A percentile compares a stretch with the other conserved stretches of the same genome.
Evolutionary conservation across 345 rosid genomes (phyloP).

Genomic region (Aquilaria malaccensis): DNA sequence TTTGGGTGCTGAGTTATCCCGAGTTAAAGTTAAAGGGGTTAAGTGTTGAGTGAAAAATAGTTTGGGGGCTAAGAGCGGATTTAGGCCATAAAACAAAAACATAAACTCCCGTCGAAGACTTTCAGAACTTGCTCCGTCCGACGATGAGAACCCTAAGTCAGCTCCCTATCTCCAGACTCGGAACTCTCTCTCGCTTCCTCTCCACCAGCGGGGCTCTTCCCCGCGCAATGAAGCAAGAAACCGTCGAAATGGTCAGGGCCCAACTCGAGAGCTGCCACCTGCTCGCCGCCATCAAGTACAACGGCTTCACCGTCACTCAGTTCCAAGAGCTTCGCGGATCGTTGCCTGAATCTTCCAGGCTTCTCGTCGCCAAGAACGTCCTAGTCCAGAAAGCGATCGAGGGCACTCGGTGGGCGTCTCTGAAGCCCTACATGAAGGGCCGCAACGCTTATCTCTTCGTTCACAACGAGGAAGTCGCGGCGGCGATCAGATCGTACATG

Average conservation of each 20-base stretch:
- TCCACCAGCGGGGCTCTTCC: constrained; percentile 68
- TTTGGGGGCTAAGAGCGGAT: too few species aligned
- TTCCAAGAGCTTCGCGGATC: constrained; percentile 69
- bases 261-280: constrained; percentile 78
- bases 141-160: constrained; percentile 19
- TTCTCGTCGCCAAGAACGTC: constrained; percentile 82
- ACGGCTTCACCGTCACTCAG: constrained; percentile 78
- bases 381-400: constrained; percentile 81
- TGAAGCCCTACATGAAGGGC: constrained; percentile 92
- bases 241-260: constrained; percentile 66
- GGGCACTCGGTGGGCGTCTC: constrained; percentile 75
- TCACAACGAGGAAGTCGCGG: constrained; percentile 81
- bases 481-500: constrained; percentile 79
- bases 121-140: too few species aligned
- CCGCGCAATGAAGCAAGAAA: constrained; percentile 73
- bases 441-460: constrained; percentile 95
- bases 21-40: too few species aligned
- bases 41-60: too few species aligned
- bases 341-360: constrained; percentile 64
- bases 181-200: constrained; percentile 12
- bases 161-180: constrained; percentile 12
- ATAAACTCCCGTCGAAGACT: too few species aligned
- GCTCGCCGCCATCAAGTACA: constrained; percentile 71
- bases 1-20: too few species aligned
- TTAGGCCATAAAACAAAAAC: too few species aligned